Evolutionary conservation across 1,139 yeast genomes (phyloP).

Genomic region (Candida tetrigidarum): DNA sequence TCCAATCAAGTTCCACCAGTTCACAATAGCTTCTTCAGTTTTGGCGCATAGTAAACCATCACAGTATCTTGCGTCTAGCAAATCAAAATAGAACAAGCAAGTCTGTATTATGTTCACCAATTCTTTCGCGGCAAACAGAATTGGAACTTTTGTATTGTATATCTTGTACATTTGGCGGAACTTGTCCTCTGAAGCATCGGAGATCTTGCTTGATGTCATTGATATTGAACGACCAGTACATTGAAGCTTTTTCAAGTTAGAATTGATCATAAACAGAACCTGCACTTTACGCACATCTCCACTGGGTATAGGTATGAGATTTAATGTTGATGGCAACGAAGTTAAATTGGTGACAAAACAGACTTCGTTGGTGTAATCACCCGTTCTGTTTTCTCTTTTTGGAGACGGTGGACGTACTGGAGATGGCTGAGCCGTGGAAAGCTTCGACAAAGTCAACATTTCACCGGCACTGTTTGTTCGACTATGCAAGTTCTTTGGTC

Average conservation of each 20-base stretch:
- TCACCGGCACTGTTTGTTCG: constrained; percentile 14
- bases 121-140: constrained; percentile 73
- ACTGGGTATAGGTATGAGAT: constrained; percentile 67
- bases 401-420: constrained; percentile 8
- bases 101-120: constrained; percentile 76
- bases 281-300: constrained; percentile 62
- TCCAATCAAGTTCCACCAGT: constrained; percentile 88
- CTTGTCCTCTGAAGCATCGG: constrained; percentile 82
- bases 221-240: constrained; percentile 89
- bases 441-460: constrained; percentile 12
- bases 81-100: constrained; percentile 75
- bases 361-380: constrained; percentile 30
- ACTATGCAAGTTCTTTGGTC: constrained; percentile 10
- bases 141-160: constrained; percentile 48
- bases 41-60: constrained; percentile 84
- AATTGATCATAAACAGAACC: constrained; percentile 68
- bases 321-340: constrained; percentile 75
- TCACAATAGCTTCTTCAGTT: constrained; percentile 70
- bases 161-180: constrained; percentile 77
- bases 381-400: constrained; percentile 9
- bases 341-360: constrained; percentile 83
- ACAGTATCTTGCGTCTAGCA: constrained; percentile 68
- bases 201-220: constrained; percentile 60
- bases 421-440: constrained; percentile 2
- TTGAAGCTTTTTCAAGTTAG: constrained; percentile 72